Evolutionary conservation across 2,329 filamentous ascomycete genomes (phyloP), one percentile per base, ranked within the genome.

Genomic region (Ophiosphaerella korrae): DNA sequence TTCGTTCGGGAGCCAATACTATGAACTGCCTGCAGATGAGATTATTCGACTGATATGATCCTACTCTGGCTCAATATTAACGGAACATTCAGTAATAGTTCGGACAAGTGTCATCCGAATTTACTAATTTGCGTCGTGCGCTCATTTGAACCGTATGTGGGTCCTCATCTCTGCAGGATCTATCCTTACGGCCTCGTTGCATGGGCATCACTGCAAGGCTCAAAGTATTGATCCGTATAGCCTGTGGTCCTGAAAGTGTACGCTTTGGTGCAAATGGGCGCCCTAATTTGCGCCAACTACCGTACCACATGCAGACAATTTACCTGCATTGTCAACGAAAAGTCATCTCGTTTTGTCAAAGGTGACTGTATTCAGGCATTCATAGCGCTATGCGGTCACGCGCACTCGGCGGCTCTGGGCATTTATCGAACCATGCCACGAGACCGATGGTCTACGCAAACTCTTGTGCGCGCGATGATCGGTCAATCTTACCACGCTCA

Each of bases 91-190:
- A 36, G 14, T 18, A 36, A 36, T n/a, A 39, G 12, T n/a, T 18
- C 16, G 37, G 37, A 23, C 2, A 18, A 33, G 39, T 26, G 26
- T 6, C 29, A 34, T 18, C 41, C 29, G 21, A 21, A 23, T 31
- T 21, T 21, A 12, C 13, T 32, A 21, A 45, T 45, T 37, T 32
- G 23, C 34, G 24, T 23, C 21, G 24, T n/a, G 3, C 43, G 26
- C 16, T 39, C n/a, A 18, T 42, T 31, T 31, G 38, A 24, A 11
- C 14, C 31, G 12, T 14, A 29, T 5, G 38, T 31, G 38, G 38
- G 9, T 24, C 16, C 34, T 45, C 33, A 45, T 45, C 34, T 45
- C 42, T 45, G 42, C 42, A 45, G 26, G 38, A 45, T 45, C 26
- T 6, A 21, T 29, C 6, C 42, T 5, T 26, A 23, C 5, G 16